Evolutionary conservation across 495 filamentous ascomycete genomes (phyloP), one percentile per base, ranked within the genome.

Genomic region (Hyphodiscus hymeniophilus): DNA sequence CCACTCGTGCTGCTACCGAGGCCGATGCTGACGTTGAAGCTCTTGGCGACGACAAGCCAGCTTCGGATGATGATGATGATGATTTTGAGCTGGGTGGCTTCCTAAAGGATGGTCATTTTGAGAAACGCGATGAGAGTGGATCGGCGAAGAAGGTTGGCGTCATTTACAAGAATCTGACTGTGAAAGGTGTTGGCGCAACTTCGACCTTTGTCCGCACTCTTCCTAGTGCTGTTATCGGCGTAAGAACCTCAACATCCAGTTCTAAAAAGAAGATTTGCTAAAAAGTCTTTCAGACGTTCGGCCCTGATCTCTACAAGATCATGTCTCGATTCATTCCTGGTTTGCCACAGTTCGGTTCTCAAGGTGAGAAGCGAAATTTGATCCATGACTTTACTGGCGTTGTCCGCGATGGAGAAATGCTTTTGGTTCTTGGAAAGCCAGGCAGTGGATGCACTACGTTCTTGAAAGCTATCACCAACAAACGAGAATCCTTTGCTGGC

Each of bases 371-470:
- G 68, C 54, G 71, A 2, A 80, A 77, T 7, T 60, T 94, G 39
- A 78, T 91, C 45, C 64, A 86, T 57, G 82, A 89, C 55, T 89
- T 90, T 58, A 82, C 74, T 23, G 88, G 88, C n/a, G 72, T 83
- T 7, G 78, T 92, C 10, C 72, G 79, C 0, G 84, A 87, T 59
- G 85, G 87, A 41, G 79, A 84, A 60, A 89, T 90, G 80, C 83
- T 92, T 77, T 71, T 94, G 7, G 87, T 94, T 7, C 70, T 92
- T 0, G 88, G 88, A 1, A 71, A 84, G 18, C 88, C 88, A 0
- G 88, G 88, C 7, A 76, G 81, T 15, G 88, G 88, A 6, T 92
- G 87, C 61, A 81, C 76, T 22, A 89, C 88, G 1, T 87, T 92
- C 48, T 72, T 94, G 35, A 86, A 85, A 57, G 79, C 80, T 0